Evolutionary conservation across 495 filamentous ascomycete species (phyloP).

Genomic region (Aspergillus ellipticus): DNA sequence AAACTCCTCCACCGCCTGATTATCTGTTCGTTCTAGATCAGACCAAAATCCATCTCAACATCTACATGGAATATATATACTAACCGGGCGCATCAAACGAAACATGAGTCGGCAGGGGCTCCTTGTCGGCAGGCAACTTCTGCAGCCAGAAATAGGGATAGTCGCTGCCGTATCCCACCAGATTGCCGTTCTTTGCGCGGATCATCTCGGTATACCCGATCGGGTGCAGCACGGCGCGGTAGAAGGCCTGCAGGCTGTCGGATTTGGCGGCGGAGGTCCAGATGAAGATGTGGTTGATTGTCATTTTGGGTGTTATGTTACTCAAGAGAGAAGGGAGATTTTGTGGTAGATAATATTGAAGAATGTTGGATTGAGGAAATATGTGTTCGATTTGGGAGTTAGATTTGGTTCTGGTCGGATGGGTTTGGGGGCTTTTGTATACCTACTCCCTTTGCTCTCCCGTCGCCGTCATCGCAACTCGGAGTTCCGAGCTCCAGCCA

Average conservation of each 20-base stretch:
- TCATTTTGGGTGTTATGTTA: conserved; percentile 9
- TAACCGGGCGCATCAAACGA: conserved; percentile 16
- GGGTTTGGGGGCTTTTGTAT: too few relatives aligned
- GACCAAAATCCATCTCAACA: background rate
- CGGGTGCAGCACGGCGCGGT: conserved; percentile 5
- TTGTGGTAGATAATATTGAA: background rate
- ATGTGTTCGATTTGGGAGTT: too few relatives aligned
- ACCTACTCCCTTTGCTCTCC: too few relatives aligned
- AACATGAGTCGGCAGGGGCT: conserved; percentile 2
- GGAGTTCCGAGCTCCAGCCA: too few relatives aligned
- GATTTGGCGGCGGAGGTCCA: conserved; percentile 7
- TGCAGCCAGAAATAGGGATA: conserved; percentile 16
- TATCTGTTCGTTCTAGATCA: conserved; percentile 1
- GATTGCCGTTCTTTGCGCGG: background rate
- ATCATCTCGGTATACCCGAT: conserved; percentile 15
- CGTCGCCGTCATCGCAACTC: too few relatives aligned
- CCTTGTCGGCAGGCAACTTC: conserved; percentile 4
- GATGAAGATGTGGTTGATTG: conserved; percentile 14
- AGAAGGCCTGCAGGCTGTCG: conserved; percentile 3
- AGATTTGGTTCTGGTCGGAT: too few relatives aligned
- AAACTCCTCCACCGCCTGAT: conserved; percentile 12
- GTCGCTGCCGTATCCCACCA: conserved; percentile 14
- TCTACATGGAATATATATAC: conserved; percentile 8
- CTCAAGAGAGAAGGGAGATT: background rate
- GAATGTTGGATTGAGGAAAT: background rate